Evolutionary conservation across 2,329 filamentous ascomycete genomes (phyloP), one percentile per base, ranked within the genome.

Genomic region (Fusarium heterosporum): DNA sequence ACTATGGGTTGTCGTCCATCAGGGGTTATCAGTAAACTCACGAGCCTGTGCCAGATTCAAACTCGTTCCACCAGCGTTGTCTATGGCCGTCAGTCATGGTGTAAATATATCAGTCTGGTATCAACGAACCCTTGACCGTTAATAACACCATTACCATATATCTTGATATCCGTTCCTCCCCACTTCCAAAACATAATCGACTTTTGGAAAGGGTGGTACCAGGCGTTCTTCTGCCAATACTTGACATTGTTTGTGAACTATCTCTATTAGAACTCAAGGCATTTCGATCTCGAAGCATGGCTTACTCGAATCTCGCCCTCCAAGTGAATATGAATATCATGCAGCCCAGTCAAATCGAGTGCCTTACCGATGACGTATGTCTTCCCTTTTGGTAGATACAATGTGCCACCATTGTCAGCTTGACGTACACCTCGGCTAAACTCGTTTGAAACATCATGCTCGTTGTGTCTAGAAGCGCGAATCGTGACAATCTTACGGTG

Each of bases 41-140:
- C 40, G 40, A 43, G 22, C 70, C 25, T 61, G 40, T 58, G 4
- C 66, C 70, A 3, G 68, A 22, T 22, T 43, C 66, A 10, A 72
- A 72, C 42, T 72, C 53, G 25, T 72, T 72, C 70, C 70, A 72
- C 70, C 70, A 72, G 13, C 70, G 49, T 43, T 72, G 70, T 8
- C 66, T 69, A 25, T 71, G 69, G 36, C 68, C 66, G 39, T 71
- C 59, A 72, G 17, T 26, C 25, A 28, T 14, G 12, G 8, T 16
- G 26, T 26, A 16, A 13, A 14, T 28, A 13, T n/a, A 8, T 9
- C 14, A n/a, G 25, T 8, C 16, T 28, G 22, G n/a, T 17, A 43
- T 28, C 4, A 12, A 28, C 22, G 8, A 17, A 43, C 40, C 40
- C 40, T 28, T 43, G 40, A 43, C 40, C 40, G 11, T 43, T 22